Percentiles rank a stretch among this genome's conserved stretches.
Evolutionary conservation across 2,329 filamentous ascomycete species (phyloP).

Genomic region (Atkinsonella hypoxylon): DNA sequence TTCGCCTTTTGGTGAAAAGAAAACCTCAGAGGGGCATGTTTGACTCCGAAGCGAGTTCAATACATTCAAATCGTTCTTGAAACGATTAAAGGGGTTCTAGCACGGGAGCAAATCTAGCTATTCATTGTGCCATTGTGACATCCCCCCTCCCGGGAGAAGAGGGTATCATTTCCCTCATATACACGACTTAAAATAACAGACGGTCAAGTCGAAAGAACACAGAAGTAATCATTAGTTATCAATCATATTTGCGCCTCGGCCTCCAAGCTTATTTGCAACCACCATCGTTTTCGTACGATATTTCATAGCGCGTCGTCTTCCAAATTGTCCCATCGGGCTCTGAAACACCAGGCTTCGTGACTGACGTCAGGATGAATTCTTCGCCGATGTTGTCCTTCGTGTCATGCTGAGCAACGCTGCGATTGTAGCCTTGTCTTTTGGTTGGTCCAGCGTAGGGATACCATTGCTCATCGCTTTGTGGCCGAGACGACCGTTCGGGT

Average conservation of each 20-base stretch:
- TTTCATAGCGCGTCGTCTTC: slow-evolving; percentile 24
- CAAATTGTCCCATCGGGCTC: slow-evolving; percentile 15
- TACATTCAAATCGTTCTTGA: too few species aligned
- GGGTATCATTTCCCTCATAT: not conserved
- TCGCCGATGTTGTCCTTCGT: slow-evolving; percentile 18
- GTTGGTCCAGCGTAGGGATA: slow-evolving; percentile 20
- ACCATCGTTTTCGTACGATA: slow-evolving; percentile 20
- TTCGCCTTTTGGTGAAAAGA: too few species aligned
- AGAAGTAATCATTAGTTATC: too few species aligned
- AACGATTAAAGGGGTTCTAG: not conserved
- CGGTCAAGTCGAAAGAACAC: too few species aligned
- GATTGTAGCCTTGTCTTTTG: slow-evolving; percentile 15
- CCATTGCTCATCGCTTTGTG: slow-evolving; percentile 17
- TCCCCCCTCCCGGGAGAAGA: not conserved
- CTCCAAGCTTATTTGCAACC: not conserved
- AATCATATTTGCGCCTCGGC: too few species aligned
- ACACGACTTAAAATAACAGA: not conserved
- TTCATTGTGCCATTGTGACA: not conserved
- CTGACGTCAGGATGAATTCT: slow-evolving; percentile 21
- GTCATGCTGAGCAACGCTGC: slow-evolving; percentile 15
- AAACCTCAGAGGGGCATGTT: too few species aligned
- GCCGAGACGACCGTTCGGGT: slow-evolving; percentile 4
- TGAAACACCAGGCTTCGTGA: slow-evolving; percentile 6
- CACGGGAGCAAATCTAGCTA: not conserved
- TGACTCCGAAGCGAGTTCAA: too few species aligned